Conservation (phyloP, 2,329 filamentous ascomycete genomes). For the Calonectria hawksworthii region DNA sequence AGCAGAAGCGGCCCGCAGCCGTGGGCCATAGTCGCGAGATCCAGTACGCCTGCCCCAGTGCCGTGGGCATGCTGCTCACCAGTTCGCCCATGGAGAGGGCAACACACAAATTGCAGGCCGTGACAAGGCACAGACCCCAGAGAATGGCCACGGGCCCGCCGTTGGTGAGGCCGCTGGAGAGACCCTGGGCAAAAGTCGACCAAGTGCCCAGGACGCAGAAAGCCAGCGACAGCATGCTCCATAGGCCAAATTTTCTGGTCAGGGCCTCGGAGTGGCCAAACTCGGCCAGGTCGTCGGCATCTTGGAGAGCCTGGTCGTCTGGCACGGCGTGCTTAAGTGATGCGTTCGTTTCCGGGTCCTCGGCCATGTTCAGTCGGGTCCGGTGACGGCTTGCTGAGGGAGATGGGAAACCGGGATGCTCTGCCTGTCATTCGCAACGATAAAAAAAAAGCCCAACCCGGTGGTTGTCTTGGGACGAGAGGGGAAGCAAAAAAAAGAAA, state of each 20-base stretch:
- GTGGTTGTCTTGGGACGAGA: not conserved
- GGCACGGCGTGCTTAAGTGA: conserved; percentile 41
- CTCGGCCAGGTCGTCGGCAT: conserved; percentile 57
- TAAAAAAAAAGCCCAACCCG: not conserved
- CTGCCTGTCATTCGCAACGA: conserved; percentile 19
- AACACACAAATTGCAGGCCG: conserved; percentile 66
- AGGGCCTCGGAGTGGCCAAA: conserved; percentile 57
- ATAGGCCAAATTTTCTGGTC: conserved; percentile 63
- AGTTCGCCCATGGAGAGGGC: conserved; percentile 69
- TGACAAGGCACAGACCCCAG: conserved; percentile 68
- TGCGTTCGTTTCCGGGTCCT: conserved; percentile 41
- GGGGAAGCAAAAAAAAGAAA: not conserved
- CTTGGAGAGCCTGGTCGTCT: conserved; percentile 48
- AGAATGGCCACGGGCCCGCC: conserved; percentile 68
- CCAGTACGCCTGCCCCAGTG: conserved; percentile 73
- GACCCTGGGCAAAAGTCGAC: conserved; percentile 67
- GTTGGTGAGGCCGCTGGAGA: conserved; percentile 64
- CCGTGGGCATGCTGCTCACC: conserved; percentile 71
- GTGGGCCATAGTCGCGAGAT: conserved; percentile 54
- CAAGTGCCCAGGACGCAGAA: conserved; percentile 72
- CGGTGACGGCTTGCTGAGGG: conserved; percentile 13
- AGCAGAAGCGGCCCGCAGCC: conserved; percentile 61
- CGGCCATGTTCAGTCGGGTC: conserved; percentile 40
- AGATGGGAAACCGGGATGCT: not conserved
- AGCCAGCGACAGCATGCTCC: conserved; percentile 70